Percentiles rank a stretch among this genome's conserved stretches.
These are phyloP conservation scores for Boletus sp. DNA, from an alignment of 768 basidiomycete species.

Conservation along the genomic window DNA sequence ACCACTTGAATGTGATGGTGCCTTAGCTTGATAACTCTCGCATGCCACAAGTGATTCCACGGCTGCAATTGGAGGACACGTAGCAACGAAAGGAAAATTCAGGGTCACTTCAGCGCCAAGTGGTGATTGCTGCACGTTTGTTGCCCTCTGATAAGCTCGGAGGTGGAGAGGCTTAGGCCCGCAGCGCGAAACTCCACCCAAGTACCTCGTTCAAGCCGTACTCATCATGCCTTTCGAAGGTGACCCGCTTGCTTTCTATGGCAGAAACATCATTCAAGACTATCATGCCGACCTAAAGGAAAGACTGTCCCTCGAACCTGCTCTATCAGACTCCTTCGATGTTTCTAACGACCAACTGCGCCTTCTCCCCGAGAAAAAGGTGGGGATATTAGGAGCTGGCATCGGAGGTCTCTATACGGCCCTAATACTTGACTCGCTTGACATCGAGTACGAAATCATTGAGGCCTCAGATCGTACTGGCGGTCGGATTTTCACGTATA, in stretches of 20 bases:
- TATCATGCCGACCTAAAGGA: constrained; percentile 1
- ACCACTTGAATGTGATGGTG: no score
- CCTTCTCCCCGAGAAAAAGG: not conserved
- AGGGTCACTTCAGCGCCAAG: no score
- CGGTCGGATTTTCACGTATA: constrained; percentile 45
- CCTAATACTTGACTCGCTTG: constrained; percentile 43
- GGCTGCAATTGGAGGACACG: no score
- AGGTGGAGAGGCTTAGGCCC: no score
- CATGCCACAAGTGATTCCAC: no score
- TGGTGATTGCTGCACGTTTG: no score
- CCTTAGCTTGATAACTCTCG: no score
- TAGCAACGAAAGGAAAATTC: no score
- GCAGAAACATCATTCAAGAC: constrained; percentile 11
- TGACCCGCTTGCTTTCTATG: constrained; percentile 8
- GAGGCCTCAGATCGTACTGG: constrained; percentile 42
- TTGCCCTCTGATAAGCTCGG: no score
- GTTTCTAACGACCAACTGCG: not conserved
- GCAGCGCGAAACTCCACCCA: not conserved
- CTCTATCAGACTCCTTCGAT: not conserved
- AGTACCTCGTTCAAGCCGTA: not conserved
- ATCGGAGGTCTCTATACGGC: constrained; percentile 41
- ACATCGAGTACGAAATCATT: constrained; percentile 44
- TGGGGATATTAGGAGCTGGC: constrained; percentile 24
- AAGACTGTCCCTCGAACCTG: not conserved
- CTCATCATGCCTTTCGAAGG: constrained; percentile 3